Evolutionary conservation across 2,329 filamentous ascomycete species (phyloP).

Genomic region (Periconia macrospinosa): DNA sequence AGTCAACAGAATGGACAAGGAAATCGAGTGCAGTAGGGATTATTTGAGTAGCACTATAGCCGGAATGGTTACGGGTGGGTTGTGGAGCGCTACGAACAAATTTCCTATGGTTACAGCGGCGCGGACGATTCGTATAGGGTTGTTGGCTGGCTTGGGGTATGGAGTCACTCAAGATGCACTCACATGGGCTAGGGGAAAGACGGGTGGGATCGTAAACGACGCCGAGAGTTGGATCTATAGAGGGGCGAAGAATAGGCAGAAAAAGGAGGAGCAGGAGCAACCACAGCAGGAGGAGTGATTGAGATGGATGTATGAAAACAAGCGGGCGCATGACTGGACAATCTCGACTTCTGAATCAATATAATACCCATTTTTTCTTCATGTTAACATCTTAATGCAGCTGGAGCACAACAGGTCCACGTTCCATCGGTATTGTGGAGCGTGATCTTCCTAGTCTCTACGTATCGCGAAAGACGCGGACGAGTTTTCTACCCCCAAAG

Average conservation of each 20-base stretch:
- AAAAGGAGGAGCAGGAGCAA: constrained; percentile 17
- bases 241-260: constrained; percentile 40
- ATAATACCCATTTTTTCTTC: too few species aligned
- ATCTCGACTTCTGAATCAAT: background rate
- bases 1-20: constrained; percentile 27
- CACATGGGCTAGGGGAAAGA: constrained; percentile 69
- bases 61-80: constrained; percentile 79
- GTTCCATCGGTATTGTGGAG: too few species aligned
- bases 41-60: constrained; percentile 80
- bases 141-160: constrained; percentile 77
- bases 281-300: background rate
- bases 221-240: constrained; percentile 47
- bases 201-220: constrained; percentile 52
- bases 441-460: too few species aligned
- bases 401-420: too few species aligned
- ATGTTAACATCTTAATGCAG: too few species aligned
- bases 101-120: constrained; percentile 68
- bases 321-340: background rate
- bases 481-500: too few species aligned
- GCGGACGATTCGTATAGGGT: constrained; percentile 73
- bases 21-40: constrained; percentile 56
- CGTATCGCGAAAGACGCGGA: too few species aligned
- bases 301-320: background rate
- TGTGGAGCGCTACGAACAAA: constrained; percentile 82
- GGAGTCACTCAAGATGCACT: constrained; percentile 79